These are phyloP conservation scores for Pontederia crassipes DNA, from an alignment of 176 grass and related monocot species.

Conservation along the genomic window DNA sequence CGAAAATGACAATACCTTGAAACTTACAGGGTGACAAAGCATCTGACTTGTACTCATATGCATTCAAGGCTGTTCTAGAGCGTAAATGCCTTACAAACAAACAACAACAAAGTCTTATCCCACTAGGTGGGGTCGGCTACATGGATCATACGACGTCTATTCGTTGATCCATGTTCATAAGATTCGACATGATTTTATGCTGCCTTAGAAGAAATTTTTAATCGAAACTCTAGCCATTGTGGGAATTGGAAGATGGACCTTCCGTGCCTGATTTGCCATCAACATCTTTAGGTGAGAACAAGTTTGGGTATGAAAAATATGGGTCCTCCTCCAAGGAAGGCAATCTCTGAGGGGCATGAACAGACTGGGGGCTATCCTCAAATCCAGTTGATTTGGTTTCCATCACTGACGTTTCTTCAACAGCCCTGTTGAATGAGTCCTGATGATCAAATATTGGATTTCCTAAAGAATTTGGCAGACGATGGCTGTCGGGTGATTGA, in stretches of 20 bases:
- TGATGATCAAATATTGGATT: slow-evolving; percentile 52
- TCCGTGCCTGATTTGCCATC: slow-evolving; percentile 8
- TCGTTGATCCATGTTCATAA: too few relatives aligned
- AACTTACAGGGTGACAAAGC: too few relatives aligned
- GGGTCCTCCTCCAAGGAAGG: slow-evolving; percentile 73
- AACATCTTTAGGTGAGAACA: slow-evolving; percentile 55
- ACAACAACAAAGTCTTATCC: too few relatives aligned
- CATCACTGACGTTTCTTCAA: slow-evolving; percentile 19
- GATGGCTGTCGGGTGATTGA: slow-evolving; percentile 10
- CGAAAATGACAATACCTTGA: too few relatives aligned
- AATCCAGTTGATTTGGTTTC: slow-evolving; percentile 4
- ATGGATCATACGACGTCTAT: too few relatives aligned
- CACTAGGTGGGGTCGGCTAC: too few relatives aligned
- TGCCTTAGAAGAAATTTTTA: too few relatives aligned
- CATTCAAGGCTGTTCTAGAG: too few relatives aligned
- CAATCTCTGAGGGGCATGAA: slow-evolving; percentile 46
- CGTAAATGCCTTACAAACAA: too few relatives aligned
- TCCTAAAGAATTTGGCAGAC: slow-evolving; percentile 20
- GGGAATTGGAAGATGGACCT: neutral
- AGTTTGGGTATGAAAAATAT: slow-evolving; percentile 78
- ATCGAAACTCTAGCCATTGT: too few relatives aligned
- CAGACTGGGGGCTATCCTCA: slow-evolving; percentile 5
- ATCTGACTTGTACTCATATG: too few relatives aligned
- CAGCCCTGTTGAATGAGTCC: slow-evolving; percentile 41
- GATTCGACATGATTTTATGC: too few relatives aligned